Evolutionary conservation across 1,284 basidiomycete genomes (phyloP).

Genomic region (Mycena citricolor): DNA sequence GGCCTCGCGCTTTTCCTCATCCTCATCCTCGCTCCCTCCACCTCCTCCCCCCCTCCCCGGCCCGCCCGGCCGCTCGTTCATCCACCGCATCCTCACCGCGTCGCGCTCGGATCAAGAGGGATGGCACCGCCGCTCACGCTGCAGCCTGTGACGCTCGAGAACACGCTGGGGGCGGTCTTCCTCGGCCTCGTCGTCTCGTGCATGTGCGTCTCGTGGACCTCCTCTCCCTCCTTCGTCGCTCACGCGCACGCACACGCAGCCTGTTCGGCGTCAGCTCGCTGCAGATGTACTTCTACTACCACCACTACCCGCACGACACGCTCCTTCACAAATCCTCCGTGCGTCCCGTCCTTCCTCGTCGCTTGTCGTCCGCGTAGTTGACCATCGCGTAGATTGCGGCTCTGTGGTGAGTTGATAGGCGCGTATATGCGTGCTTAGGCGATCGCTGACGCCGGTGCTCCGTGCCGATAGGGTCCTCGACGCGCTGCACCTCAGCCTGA

Average conservation of each 20-base stretch:
- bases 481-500: slow-evolving; percentile 27
- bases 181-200: slow-evolving; percentile 9
- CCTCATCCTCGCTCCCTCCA: no score
- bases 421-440: no score
- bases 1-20: no score
- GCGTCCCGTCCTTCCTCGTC: slow-evolving; percentile 12
- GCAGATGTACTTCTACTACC: slow-evolving; percentile 41
- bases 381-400: slow-evolving; percentile 17
- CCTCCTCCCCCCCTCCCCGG: no score
- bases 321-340: slow-evolving; percentile 39
- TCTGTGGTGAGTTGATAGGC: slow-evolving; percentile 23
- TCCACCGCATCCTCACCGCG: no score
- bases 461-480: slow-evolving; percentile 22
- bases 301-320: slow-evolving; percentile 37
- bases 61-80: no score
- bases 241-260: slow-evolving; percentile 24
- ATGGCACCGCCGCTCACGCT: background rate
- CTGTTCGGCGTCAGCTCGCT: slow-evolving; percentile 41
- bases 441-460: background rate
- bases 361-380: background rate
- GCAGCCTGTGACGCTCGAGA: slow-evolving; percentile 3
- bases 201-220: slow-evolving; percentile 7
- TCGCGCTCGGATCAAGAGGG: no score
- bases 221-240: background rate
- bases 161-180: slow-evolving; percentile 18